These are phyloP conservation scores for Bondarzewia mesenterica DNA, from an alignment of 1,284 basidiomycete species.

Conservation along the genomic window DNA sequence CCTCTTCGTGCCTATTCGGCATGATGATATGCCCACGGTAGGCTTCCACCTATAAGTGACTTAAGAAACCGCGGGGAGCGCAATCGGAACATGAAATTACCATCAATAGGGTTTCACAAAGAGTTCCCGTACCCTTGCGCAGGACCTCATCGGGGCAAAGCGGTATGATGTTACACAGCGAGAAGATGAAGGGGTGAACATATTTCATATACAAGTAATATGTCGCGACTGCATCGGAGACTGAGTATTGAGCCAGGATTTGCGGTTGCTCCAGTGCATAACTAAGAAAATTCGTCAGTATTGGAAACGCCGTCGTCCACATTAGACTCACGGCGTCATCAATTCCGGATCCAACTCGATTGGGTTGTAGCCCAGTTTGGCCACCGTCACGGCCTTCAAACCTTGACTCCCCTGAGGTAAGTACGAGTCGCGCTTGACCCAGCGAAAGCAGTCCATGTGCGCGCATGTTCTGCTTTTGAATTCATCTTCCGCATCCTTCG, in stretches of 20 bases:
- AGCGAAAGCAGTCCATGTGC: constrained; percentile 99
- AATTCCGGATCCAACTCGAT: constrained; percentile 97
- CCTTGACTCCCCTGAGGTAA: constrained; percentile 98
- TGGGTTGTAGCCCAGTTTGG: constrained; percentile 95
- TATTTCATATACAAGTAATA: constrained; percentile 99
- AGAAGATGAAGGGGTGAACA: constrained; percentile 99
- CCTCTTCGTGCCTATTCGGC: constrained; percentile 96
- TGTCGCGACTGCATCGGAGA: constrained; percentile 98
- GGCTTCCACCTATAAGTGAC: constrained; percentile 78
- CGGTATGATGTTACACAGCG: constrained; percentile 98
- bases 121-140: constrained; percentile 91
- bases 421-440: constrained; percentile 99
- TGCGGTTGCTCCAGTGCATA: constrained; percentile 98
- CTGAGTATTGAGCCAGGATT: constrained; percentile 93
- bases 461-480: constrained; percentile 92
- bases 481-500: constrained; percentile 88
- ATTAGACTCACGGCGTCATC: constrained; percentile 84
- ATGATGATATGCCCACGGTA: constrained; percentile 90
- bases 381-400: constrained; percentile 95
- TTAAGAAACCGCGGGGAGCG: neutral
- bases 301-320: neutral
- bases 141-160: constrained; percentile 95
- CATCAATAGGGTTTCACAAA: constrained; percentile 98
- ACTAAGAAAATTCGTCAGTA: constrained; percentile 29
- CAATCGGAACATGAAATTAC: constrained; percentile 21